phyloP scores from a whole-genome alignment of 75 land plant genomes.

The Azolla pinnata region DNA sequence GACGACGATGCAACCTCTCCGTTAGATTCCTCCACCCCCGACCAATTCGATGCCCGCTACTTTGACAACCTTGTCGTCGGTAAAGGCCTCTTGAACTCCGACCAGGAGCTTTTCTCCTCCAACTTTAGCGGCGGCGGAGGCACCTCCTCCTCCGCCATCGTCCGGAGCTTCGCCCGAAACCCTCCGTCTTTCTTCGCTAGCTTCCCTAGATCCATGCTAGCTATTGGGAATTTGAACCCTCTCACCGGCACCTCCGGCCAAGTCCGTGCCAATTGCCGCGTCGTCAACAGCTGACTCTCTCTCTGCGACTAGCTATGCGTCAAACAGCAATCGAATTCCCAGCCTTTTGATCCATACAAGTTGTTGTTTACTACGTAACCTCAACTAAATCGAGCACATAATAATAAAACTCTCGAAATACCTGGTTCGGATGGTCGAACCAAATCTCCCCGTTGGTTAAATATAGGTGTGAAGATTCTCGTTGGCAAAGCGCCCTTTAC shows the following conservation, averaged over 20 bases:
- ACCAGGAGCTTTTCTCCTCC: conserved; percentile 22
- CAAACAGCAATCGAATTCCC: too few species aligned
- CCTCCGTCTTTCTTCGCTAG: conserved; percentile 17
- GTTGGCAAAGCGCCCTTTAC: too few species aligned
- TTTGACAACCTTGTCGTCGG: conserved; percentile 8
- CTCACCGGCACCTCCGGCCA: conserved; percentile 20
- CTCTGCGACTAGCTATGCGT: too few species aligned
- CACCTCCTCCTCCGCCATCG: conserved; percentile 12
- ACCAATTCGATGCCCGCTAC: conserved; percentile 25
- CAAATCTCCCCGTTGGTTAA: too few species aligned
- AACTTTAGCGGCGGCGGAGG: too few species aligned
- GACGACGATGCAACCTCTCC: conserved; percentile 35
- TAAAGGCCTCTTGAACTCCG: conserved; percentile 32
- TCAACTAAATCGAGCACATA: too few species aligned
- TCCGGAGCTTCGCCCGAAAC: conserved; percentile 16
- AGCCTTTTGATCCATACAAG: too few species aligned
- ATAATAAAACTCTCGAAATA: too few species aligned
- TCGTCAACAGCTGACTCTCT: too few species aligned
- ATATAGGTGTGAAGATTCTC: too few species aligned
- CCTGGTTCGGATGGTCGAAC: too few species aligned
- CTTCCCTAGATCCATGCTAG: conserved; percentile 31
- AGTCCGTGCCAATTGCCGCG: conserved; percentile 30
- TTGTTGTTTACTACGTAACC: too few species aligned
- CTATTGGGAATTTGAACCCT: conserved; percentile 23
- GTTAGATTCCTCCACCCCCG: conserved; percentile 29